Evolutionary conservation across 148 eudicot species (phyloP), one percentile per base, ranked within the genome.

Genomic region (Diospyros kaki): DNA sequence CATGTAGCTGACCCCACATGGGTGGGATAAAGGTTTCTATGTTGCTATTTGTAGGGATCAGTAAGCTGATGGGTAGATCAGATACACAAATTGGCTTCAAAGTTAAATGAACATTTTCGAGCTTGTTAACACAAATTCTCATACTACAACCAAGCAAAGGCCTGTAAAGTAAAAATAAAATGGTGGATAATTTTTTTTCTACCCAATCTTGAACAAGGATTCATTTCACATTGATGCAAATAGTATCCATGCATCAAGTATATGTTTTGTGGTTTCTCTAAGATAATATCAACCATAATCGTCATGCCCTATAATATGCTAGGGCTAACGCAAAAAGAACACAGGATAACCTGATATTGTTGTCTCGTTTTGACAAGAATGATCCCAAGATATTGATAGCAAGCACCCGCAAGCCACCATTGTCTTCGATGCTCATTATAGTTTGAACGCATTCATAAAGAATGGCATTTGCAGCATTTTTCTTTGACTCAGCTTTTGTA

Each of bases 401-500:
- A 84, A 96, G 99, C 64, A 91, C 98, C 81, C 99, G 90, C 84
- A 96, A 79, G 67, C 99, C 99, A 82, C 99, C 85, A 77, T 84
- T 91, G 77, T 96, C 99, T 88, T 96, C 97, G 79, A 96, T 87
- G 78, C 86, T 83, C 97, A 93, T 89, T 64, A 96, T 96, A 41
- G 99, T 93, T 81, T 88, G 97, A 76, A 93, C 99, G 83, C 99
- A 96, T 79, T 93, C 97, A 86, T 96, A 96, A 43, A 93, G 95
- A 69, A 96, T 93, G 66, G 99, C 99, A 78, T 96, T 96, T 64
- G 98, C 99, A 14, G 93, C 97, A 83, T 96, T 96, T 85, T 93
- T 96, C 82, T 91, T 96, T 64, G 99, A 88, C 83, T 96, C 99
- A 0, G 99, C 93, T 86, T 96, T 96, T 73, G 98, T 96, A 71